phyloP scores from a whole-genome alignment of 257 asterid species.

The Handroanthus guayacan region DNA sequence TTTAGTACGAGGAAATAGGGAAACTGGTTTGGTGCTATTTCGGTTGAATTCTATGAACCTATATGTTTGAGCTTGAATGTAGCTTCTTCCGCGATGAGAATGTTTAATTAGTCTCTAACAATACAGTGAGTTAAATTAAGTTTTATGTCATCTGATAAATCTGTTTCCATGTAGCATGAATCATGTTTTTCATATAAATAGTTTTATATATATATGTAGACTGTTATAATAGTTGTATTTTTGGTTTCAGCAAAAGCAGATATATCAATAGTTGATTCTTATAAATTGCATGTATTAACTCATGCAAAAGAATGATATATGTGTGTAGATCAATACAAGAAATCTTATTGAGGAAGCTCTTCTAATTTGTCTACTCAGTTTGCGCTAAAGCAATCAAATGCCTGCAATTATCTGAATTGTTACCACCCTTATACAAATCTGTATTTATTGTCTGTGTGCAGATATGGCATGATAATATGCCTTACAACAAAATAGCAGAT shows the following conservation, averaged over 20 bases:
- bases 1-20: background rate
- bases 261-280: background rate
- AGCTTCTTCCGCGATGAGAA: conserved; percentile 14
- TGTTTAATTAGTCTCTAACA: conserved; percentile 14
- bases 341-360: conserved; percentile 12
- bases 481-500: conserved; percentile 90
- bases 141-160: background rate
- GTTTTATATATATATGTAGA: background rate
- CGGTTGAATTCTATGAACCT: conserved; percentile 3
- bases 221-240: background rate
- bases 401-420: background rate
- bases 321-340: background rate
- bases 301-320: background rate
- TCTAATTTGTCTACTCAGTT: background rate
- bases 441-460: conserved; percentile 42
- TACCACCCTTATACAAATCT: conserved; percentile 4
- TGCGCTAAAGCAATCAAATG: conserved; percentile 23
- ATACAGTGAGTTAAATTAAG: conserved; percentile 11
- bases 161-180: background rate
- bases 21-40: background rate
- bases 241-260: background rate
- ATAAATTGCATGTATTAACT: background rate
- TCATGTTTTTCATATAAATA: background rate
- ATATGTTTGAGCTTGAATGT: conserved; percentile 19
- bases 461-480: conserved; percentile 99